Conservation (phyloP, 225 moss, liverwort and hornwort genomes). For the Antitrichia curtipendula region DNA sequence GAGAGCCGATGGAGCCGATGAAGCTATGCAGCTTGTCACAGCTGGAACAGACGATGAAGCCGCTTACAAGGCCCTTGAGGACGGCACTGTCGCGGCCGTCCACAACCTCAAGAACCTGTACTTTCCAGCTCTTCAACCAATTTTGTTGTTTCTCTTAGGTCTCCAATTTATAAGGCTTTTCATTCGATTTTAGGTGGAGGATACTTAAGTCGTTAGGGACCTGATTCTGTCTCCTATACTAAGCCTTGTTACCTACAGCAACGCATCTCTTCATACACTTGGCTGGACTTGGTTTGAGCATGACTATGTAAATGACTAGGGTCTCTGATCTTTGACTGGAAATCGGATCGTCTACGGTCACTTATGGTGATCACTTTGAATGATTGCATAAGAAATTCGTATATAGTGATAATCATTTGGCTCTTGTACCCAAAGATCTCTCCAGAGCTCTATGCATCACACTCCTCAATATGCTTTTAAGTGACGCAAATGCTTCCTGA, state of each 20-base stretch:
- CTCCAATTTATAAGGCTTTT: not conserved
- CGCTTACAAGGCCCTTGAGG: slow-evolving; percentile 48
- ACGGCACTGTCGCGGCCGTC: slow-evolving; percentile 48
- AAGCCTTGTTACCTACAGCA: not conserved
- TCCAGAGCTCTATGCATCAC: not conserved
- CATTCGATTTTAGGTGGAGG: not conserved
- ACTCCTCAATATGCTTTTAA: not conserved
- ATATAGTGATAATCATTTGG: not conserved
- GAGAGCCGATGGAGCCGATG: slow-evolving; percentile 46
- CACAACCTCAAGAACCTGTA: slow-evolving; percentile 64
- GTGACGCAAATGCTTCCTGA: not conserved
- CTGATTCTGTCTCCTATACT: not conserved
- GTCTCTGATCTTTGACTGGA: not conserved
- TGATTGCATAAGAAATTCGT: not conserved
- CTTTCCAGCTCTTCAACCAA: not conserved
- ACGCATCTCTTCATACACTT: not conserved
- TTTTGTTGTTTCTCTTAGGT: not conserved
- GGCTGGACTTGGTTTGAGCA: not conserved
- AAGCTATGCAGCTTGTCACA: slow-evolving; percentile 23
- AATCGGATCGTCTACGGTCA: not conserved
- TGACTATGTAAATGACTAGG: not conserved
- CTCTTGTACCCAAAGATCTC: not conserved
- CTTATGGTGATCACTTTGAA: not conserved
- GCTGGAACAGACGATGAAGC: slow-evolving; percentile 45
- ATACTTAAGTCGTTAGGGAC: not conserved